Percentiles rank a stretch among this genome's conserved stretches.
Evolutionary conservation across 371 early-diverging fungal genomes (phyloP).

Genomic region (Circinella umbellata): DNA sequence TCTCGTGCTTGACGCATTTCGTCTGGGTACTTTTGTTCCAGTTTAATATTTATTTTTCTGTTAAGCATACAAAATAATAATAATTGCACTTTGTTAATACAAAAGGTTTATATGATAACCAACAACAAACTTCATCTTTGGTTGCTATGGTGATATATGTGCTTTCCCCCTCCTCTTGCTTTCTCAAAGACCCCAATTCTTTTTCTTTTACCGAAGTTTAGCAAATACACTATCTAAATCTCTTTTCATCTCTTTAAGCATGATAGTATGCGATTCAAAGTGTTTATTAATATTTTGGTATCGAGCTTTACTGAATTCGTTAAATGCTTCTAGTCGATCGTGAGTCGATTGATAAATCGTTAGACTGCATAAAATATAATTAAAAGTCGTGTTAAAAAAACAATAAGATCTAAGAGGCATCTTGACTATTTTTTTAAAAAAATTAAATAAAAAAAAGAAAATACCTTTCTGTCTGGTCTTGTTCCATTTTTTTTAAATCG

Average conservation of each 20-base stretch:
- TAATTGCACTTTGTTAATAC: not conserved
- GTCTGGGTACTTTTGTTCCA: constrained; percentile 41
- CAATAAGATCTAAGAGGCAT: not conserved
- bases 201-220: constrained; percentile 31
- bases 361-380: constrained; percentile 23
- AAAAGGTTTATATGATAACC: too few species aligned
- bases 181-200: too few species aligned
- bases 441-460: too few species aligned
- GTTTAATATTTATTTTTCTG: constrained; percentile 39
- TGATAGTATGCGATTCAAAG: constrained; percentile 45
- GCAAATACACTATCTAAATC: constrained; percentile 48
- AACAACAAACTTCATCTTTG: not conserved
- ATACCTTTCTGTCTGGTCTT: constrained; percentile 16
- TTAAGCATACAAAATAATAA: not conserved
- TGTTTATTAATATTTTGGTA: constrained; percentile 48
- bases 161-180: not conserved
- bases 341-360: constrained; percentile 30
- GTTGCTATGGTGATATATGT: not conserved
- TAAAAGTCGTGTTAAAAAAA: not conserved
- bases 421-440: not conserved
- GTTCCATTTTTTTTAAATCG: constrained; percentile 9
- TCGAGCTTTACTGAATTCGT: constrained; percentile 51
- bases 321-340: constrained; percentile 44
- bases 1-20: constrained; percentile 29
- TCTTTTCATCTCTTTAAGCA: constrained; percentile 42